Evolutionary conservation across 2,329 filamentous ascomycete species (phyloP).

Genomic region (Sporothrix pseudoabietina): DNA sequence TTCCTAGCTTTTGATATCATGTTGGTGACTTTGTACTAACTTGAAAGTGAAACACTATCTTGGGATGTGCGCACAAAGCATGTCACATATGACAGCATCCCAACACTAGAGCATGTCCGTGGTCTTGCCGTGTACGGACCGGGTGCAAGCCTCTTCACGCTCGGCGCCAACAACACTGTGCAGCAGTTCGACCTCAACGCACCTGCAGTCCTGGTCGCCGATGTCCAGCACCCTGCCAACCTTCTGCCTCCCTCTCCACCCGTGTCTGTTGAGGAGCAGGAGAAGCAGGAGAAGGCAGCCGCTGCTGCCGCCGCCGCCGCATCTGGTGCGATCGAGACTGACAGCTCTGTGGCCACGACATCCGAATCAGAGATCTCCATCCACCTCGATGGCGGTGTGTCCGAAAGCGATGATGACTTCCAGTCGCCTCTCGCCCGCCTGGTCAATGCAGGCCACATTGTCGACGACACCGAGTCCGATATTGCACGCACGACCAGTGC

Average conservation of each 20-base stretch:
- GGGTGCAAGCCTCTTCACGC: conserved; percentile 86
- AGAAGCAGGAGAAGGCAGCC: conserved; percentile 49
- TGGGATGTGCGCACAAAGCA: conserved; percentile 99
- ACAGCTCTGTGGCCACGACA: conserved; percentile 44
- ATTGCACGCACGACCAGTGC: conserved; percentile 67
- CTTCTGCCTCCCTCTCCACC: conserved; percentile 79
- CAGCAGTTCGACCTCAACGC: conserved; percentile 96
- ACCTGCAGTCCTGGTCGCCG: conserved; percentile 75
- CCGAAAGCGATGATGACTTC: conserved; percentile 75
- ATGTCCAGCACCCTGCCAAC: conserved; percentile 82
- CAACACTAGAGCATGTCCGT: conserved; percentile 77
- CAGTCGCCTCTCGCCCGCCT: conserved; percentile 76
- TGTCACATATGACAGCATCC: conserved; percentile 85
- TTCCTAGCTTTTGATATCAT: background rate
- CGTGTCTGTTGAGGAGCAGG: conserved; percentile 74
- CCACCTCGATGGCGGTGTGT: conserved; percentile 60
- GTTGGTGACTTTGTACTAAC: conserved; percentile 26
- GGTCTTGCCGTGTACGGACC: conserved; percentile 88
- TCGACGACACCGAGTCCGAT: conserved; percentile 62
- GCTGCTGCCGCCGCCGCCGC: conserved; percentile 28
- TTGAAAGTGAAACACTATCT: conserved; percentile 75
- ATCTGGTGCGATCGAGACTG: conserved; percentile 13
- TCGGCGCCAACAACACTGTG: conserved; percentile 83
- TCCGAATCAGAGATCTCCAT: conserved; percentile 60
- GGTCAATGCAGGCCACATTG: conserved; percentile 63